Evolutionary conservation across 2,329 filamentous ascomycete genomes (phyloP), one percentile per base, ranked within the genome.

Genomic region (Blastomyces parvus): DNA sequence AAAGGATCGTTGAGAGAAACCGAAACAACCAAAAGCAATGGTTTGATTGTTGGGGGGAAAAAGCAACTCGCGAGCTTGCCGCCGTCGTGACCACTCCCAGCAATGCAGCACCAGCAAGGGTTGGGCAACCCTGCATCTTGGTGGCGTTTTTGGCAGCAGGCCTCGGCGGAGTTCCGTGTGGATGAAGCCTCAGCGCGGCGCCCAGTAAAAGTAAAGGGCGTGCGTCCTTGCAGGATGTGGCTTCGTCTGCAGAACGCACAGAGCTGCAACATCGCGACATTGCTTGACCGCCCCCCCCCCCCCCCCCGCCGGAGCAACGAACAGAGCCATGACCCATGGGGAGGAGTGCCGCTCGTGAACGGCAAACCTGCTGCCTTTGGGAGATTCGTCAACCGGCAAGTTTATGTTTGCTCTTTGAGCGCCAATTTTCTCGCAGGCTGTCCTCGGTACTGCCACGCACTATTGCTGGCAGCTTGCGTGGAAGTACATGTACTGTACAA

Each of bases 101-200:
- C n/a, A 25, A 22, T 9, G 14, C 2, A 44, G 22, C 56, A n/a
- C 19, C 44, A n/a, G 36, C 38, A 42, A 36, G 27, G 36, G 40
- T 22, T 30, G 22, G 56, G 56, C 56, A 44, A 48, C 56, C 56
- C 14, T 44, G 36, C 56, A 59, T 59, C 22, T 30, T 13, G n/a
- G 22, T 14, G n/a, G 56, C n/a, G 22, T 17, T 22, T n/a, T 44
- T 27, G 25, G 38, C 56, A 59, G 56, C 38, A 27, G 5, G 13
- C 38, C 27, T 59, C 56, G 56, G 56, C 22, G 56, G 40, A 59
- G 56, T 59, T 59, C 56, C 56, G 56, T 59, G 38, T 59, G 56
- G 56, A 30, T 27, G 38, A 56, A 36, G 33, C 8, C 33, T 36
- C 9, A 9, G 1, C 9, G 19, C 7, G 22, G 27, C 22, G 27